A percentile compares a stretch with the other conserved stretches of the same genome.
phyloP scores from a whole-genome alignment of 1,284 basidiomycete genomes.

The Taiwanofungus camphoratus region DNA sequence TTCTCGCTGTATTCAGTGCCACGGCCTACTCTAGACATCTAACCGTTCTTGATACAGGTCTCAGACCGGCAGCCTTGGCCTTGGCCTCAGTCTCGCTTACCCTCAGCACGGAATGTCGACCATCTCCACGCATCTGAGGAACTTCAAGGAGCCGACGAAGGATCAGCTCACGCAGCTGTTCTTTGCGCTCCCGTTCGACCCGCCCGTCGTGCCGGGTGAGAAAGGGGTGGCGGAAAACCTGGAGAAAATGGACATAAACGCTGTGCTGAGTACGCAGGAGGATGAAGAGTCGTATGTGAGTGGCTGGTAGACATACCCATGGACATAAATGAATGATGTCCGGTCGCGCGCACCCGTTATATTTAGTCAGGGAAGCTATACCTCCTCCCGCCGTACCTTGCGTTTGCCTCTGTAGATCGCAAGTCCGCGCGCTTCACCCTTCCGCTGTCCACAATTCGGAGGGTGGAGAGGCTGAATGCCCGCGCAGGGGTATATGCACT shows the following conservation, averaged over 20 bases:
- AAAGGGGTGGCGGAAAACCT: conserved; percentile 18
- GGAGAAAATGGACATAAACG: conserved; percentile 88
- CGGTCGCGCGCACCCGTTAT: no score
- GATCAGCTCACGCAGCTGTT: conserved; percentile 78
- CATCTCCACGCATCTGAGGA: conserved; percentile 79
- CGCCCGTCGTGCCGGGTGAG: conserved; percentile 12
- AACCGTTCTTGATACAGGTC: background rate
- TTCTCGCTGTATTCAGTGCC: background rate
- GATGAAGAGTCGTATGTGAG: conserved; percentile 91
- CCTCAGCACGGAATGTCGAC: conserved; percentile 48
- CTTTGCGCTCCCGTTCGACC: conserved; percentile 66
- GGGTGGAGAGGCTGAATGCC: conserved; percentile 92
- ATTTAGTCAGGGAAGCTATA: conserved; percentile 89
- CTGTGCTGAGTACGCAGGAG: conserved; percentile 73
- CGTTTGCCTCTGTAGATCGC: conserved; percentile 88
- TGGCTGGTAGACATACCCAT: conserved; percentile 24
- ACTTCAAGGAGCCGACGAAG: conserved; percentile 87
- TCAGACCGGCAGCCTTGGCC: background rate
- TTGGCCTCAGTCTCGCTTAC: background rate
- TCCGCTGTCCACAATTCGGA: conserved; percentile 87
- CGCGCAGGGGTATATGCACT: conserved; percentile 93
- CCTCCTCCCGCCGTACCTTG: conserved; percentile 85
- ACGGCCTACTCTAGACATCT: no score
- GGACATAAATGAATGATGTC: no score
- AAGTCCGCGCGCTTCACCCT: conserved; percentile 90